A percentile compares a stretch with the other conserved stretches of the same genome.
phyloP scores from a whole-genome alignment of 2,329 filamentous ascomycete species.

The Zymoseptoria ardabiliae region DNA sequence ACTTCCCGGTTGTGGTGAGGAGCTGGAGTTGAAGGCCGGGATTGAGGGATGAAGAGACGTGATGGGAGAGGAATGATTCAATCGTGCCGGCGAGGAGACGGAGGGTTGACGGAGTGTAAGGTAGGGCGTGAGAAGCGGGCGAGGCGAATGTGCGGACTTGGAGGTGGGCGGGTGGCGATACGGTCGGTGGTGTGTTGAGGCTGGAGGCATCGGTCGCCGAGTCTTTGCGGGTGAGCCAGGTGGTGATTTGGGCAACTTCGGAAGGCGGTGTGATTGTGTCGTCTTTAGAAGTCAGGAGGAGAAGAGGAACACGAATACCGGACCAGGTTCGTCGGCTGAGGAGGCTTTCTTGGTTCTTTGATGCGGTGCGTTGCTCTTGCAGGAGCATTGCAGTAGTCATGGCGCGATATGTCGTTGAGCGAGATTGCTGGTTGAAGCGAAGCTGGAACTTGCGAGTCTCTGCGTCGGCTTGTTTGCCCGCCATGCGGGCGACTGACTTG shows the following conservation, averaged over 20 bases:
- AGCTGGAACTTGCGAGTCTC: slow-evolving; percentile 62
- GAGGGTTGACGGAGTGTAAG: slow-evolving; percentile 70
- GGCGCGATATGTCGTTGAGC: slow-evolving; percentile 72
- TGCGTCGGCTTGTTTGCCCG: slow-evolving; percentile 57
- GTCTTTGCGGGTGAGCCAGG: slow-evolving; percentile 25
- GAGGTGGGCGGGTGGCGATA: slow-evolving; percentile 33
- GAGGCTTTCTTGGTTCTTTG: slow-evolving; percentile 43
- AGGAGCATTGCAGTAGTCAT: slow-evolving; percentile 61
- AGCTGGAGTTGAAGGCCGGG: slow-evolving; percentile 88
- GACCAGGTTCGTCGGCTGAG: slow-evolving; percentile 66
- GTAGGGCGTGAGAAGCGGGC: slow-evolving; percentile 74
- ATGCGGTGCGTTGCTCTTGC: slow-evolving; percentile 5
- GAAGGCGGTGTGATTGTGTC: slow-evolving; percentile 68
- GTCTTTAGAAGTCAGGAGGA: slow-evolving; percentile 68
- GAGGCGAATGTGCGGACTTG: slow-evolving; percentile 64
- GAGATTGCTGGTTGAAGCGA: slow-evolving; percentile 74
- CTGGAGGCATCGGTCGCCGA: neutral
- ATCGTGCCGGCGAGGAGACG: slow-evolving; percentile 74
- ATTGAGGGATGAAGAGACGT: slow-evolving; percentile 54
- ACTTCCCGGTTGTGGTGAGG: slow-evolving; percentile 82
- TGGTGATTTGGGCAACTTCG: slow-evolving; percentile 62
- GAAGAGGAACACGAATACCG: slow-evolving; percentile 63
- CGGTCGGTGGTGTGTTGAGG: neutral
- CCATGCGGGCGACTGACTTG: slow-evolving; percentile 69
- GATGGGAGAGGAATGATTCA: slow-evolving; percentile 67